phyloP scores from a whole-genome alignment of 768 basidiomycete genomes.

The Mycena vitilis region DNA sequence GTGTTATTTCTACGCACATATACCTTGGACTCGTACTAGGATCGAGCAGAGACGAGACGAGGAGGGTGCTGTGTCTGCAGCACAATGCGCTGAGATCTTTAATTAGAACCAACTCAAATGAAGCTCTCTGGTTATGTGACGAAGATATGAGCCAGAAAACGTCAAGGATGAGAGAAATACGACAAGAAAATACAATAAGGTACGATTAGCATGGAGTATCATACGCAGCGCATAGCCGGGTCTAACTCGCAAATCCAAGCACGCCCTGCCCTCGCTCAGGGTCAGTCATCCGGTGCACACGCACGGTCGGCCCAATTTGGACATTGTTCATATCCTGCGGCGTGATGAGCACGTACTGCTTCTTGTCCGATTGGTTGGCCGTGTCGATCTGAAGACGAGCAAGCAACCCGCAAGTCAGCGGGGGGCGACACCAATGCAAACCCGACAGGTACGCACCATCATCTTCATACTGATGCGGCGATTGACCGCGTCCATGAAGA shows the following conservation, averaged over 20 bases:
- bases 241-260: conserved; percentile 44
- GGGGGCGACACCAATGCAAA: background rate
- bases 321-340: conserved; percentile 93
- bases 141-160: too few species aligned
- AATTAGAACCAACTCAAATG: too few species aligned
- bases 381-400: conserved; percentile 76
- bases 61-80: too few species aligned
- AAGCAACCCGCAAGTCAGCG: background rate
- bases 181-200: conserved; percentile 15
- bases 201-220: conserved; percentile 33
- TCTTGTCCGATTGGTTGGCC: conserved; percentile 86
- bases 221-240: background rate
- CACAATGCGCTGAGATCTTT: too few species aligned
- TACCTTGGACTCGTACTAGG: too few species aligned
- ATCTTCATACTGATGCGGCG: conserved; percentile 94
- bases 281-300: conserved; percentile 82
- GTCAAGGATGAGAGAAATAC: background rate
- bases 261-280: conserved; percentile 76
- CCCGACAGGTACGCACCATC: conserved; percentile 70
- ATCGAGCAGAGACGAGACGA: too few species aligned
- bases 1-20: too few species aligned
- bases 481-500: conserved; percentile 96
- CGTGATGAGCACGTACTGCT: conserved; percentile 95
- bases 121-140: too few species aligned
- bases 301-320: conserved; percentile 72